Evolutionary conservation across 148 eudicot genomes (phyloP).

Genomic region (Bassia scoparia): DNA sequence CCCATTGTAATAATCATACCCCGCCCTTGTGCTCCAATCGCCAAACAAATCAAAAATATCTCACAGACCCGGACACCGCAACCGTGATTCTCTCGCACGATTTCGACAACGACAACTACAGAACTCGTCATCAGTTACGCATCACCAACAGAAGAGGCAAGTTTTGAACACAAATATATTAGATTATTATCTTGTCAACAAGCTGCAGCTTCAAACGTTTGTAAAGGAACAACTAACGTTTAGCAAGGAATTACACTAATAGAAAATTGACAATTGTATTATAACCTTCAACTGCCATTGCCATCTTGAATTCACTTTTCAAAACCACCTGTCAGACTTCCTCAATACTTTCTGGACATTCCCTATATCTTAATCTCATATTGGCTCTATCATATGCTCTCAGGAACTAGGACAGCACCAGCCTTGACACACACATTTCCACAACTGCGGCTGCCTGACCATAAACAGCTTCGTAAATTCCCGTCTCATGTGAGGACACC

Average conservation of each 20-base stretch:
- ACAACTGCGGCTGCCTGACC: constrained; percentile 96
- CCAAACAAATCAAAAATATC: too few relatives aligned
- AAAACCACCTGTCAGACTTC: constrained; percentile 96
- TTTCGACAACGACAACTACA: too few relatives aligned
- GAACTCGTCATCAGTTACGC: neutral
- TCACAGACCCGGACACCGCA: too few relatives aligned
- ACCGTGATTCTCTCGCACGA: too few relatives aligned
- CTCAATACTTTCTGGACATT: constrained; percentile 57
- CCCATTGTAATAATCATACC: too few relatives aligned
- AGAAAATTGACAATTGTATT: neutral
- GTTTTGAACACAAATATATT: neutral
- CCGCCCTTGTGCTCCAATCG: too few relatives aligned
- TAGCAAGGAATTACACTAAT: neutral
- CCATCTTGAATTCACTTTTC: constrained; percentile 15
- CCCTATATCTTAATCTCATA: constrained; percentile 95
- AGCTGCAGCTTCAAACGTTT: neutral
- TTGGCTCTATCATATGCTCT: constrained; percentile 71
- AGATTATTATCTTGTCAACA: neutral
- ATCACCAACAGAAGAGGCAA: constrained; percentile 10
- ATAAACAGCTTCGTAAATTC: constrained; percentile 79
- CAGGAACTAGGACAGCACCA: constrained; percentile 79
- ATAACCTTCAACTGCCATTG: constrained; percentile 14
- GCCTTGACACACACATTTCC: constrained; percentile 84
- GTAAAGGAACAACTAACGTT: neutral
- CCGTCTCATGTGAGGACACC: constrained; percentile 47